phyloP scores from a whole-genome alignment of 495 filamentous ascomycete species.

The Aspergillus funiculosus region DNA sequence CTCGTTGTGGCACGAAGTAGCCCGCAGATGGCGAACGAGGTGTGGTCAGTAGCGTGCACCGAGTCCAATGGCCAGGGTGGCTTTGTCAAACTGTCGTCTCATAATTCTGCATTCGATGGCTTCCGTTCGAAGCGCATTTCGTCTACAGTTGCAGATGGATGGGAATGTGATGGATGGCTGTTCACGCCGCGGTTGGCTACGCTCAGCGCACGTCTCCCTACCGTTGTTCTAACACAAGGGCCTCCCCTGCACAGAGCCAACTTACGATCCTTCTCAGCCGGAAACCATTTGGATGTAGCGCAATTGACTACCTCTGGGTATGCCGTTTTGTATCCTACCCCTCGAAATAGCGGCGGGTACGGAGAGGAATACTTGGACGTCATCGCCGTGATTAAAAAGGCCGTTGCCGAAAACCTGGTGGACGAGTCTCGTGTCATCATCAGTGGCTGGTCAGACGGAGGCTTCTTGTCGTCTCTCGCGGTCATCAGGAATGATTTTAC shows the following conservation, averaged over 20 bases:
- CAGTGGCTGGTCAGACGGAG: slow-evolving; percentile 1
- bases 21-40: slow-evolving; percentile 1
- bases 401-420: slow-evolving; percentile 1
- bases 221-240: background rate
- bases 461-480: slow-evolving; percentile 2
- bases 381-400: background rate
- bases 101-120: slow-evolving; percentile 3
- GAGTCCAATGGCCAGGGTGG: background rate
- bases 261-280: background rate
- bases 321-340: background rate
- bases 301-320: slow-evolving; percentile 3
- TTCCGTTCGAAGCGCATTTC: slow-evolving; percentile 3
- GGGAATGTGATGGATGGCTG: slow-evolving; percentile 9
- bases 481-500: slow-evolving; percentile 5
- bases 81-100: slow-evolving; percentile 2
- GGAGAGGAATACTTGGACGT: background rate
- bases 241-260: background rate
- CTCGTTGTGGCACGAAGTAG: slow-evolving; percentile 4
- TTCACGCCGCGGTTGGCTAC: background rate
- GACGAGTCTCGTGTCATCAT: slow-evolving; percentile 8
- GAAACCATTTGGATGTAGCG: slow-evolving; percentile 2
- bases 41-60: slow-evolving; percentile 1
- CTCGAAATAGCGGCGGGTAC: background rate
- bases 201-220: background rate
- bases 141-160: background rate